These are phyloP conservation scores for Iris pallida DNA, from an alignment of 116 monocot genomes.

Conservation along the genomic window DNA sequence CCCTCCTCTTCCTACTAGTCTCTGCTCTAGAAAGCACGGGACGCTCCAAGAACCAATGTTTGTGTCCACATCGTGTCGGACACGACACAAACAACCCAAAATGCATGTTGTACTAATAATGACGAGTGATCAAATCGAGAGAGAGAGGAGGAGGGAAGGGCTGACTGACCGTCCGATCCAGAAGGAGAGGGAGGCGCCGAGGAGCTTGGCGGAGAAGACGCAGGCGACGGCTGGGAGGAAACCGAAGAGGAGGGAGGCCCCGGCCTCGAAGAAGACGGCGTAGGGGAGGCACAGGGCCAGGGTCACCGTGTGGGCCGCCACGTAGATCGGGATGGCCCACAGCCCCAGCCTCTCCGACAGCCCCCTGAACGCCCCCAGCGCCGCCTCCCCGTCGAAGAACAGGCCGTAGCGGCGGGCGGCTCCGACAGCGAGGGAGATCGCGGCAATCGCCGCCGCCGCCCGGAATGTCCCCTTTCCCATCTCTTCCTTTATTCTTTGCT, in stretches of 20 bases:
- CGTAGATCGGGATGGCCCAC: slow-evolving; percentile 85
- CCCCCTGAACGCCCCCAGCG: slow-evolving; percentile 24
- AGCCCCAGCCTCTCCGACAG: slow-evolving; percentile 54
- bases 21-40: too few relatives aligned
- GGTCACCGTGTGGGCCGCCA: slow-evolving; percentile 69
- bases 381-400: slow-evolving; percentile 32
- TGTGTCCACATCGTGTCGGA: too few relatives aligned
- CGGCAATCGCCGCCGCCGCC: slow-evolving; percentile 2
- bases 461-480: slow-evolving; percentile 17
- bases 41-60: too few relatives aligned
- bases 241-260: slow-evolving; percentile 84
- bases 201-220: slow-evolving; percentile 90
- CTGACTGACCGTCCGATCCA: slow-evolving; percentile 74
- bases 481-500: neutral
- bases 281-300: slow-evolving; percentile 88
- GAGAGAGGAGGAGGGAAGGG: too few relatives aligned
- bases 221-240: slow-evolving; percentile 81
- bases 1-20: too few relatives aligned
- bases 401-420: slow-evolving; percentile 22
- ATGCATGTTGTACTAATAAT: too few relatives aligned
- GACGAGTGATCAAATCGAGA: too few relatives aligned
- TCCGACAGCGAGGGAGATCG: slow-evolving; percentile 19
- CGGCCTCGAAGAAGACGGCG: slow-evolving; percentile 94
- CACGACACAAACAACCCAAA: too few relatives aligned
- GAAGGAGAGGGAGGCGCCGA: slow-evolving; percentile 96